A percentile compares a stretch with the other conserved stretches of the same genome.
Evolutionary conservation across 345 rosid genomes (phyloP).

Genomic region (Salix viminalis): DNA sequence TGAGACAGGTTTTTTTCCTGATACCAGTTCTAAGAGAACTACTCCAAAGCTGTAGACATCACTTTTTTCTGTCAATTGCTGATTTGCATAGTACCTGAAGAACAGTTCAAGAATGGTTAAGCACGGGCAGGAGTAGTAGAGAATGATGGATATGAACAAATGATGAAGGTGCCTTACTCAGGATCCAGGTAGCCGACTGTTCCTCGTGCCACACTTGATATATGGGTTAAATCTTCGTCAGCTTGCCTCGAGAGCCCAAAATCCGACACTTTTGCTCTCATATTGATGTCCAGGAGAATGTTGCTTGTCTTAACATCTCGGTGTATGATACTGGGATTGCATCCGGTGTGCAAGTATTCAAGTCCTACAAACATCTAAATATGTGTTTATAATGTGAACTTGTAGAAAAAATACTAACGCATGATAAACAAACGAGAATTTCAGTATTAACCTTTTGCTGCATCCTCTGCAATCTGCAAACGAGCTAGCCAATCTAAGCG

Average conservation of each 20-base stretch:
- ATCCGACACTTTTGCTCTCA: constrained; percentile 97
- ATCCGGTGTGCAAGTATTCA: constrained; percentile 93
- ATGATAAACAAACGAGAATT: constrained; percentile 6
- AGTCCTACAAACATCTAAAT: constrained; percentile 68
- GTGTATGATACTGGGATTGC: constrained; percentile 92
- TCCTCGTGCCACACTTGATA: constrained; percentile 91
- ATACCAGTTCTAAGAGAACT: constrained; percentile 85
- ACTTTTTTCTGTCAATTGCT: constrained; percentile 88
- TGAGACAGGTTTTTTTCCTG: constrained; percentile 86
- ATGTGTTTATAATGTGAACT: constrained; percentile 19
- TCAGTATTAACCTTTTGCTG: constrained; percentile 74
- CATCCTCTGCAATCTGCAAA: constrained; percentile 77
- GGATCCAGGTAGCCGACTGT: constrained; percentile 97
- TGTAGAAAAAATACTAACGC: neutral
- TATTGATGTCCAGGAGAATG: constrained; percentile 78
- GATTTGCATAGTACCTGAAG: constrained; percentile 81
- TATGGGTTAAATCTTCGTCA: constrained; percentile 84
- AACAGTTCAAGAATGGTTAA: neutral
- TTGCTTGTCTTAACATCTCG: constrained; percentile 95
- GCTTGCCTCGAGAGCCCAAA: constrained; percentile 96
- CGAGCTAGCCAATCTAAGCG: constrained; percentile 70
- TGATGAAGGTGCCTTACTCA: constrained; percentile 48
- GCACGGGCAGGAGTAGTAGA: neutral
- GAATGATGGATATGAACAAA: neutral
- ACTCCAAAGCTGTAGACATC: constrained; percentile 98